These are phyloP conservation scores for Pugionium dolabratum DNA, from an alignment of 345 rosid species.

Conservation along the genomic window DNA sequence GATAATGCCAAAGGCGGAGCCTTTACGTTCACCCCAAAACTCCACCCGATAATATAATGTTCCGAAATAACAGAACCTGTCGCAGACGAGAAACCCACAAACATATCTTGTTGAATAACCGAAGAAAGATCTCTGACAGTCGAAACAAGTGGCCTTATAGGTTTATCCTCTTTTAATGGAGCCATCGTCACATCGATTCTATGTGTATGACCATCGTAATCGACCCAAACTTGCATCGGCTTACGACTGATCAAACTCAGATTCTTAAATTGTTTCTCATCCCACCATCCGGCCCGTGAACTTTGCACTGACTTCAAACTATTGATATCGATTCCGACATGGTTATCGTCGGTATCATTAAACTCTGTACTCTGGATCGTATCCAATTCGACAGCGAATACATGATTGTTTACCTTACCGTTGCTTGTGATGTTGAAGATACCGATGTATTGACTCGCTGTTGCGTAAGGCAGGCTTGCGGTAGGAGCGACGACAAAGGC, in stretches of 20 bases:
- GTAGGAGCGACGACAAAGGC: slow-evolving; percentile 71
- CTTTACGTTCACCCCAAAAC: slow-evolving; percentile 49
- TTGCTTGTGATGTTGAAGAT: slow-evolving; percentile 56
- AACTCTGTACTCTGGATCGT: slow-evolving; percentile 77
- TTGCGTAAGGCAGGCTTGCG: slow-evolving; percentile 39
- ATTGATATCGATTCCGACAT: slow-evolving; percentile 78
- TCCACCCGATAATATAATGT: slow-evolving; percentile 74
- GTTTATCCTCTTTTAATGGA: slow-evolving; percentile 46
- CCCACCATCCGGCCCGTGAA: slow-evolving; percentile 49
- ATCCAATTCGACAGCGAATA: slow-evolving; percentile 82
- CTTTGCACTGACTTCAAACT: slow-evolving; percentile 56
- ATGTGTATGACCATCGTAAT: slow-evolving; percentile 57
- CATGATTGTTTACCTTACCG: slow-evolving; percentile 59
- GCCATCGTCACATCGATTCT: slow-evolving; percentile 62
- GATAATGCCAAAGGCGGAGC: slow-evolving; percentile 50
- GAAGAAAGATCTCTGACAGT: slow-evolving; percentile 45
- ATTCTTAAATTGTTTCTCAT: slow-evolving; percentile 41
- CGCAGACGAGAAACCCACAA: slow-evolving; percentile 71
- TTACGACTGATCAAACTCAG: slow-evolving; percentile 63
- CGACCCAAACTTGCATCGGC: slow-evolving; percentile 74
- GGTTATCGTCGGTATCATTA: slow-evolving; percentile 73
- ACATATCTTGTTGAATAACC: slow-evolving; percentile 44
- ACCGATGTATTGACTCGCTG: slow-evolving; percentile 78
- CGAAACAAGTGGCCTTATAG: slow-evolving; percentile 51
- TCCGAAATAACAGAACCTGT: slow-evolving; percentile 47